Base-by-base conservation (phyloP, 257 asterid species). In the Marsdenia floribunda region DNA sequence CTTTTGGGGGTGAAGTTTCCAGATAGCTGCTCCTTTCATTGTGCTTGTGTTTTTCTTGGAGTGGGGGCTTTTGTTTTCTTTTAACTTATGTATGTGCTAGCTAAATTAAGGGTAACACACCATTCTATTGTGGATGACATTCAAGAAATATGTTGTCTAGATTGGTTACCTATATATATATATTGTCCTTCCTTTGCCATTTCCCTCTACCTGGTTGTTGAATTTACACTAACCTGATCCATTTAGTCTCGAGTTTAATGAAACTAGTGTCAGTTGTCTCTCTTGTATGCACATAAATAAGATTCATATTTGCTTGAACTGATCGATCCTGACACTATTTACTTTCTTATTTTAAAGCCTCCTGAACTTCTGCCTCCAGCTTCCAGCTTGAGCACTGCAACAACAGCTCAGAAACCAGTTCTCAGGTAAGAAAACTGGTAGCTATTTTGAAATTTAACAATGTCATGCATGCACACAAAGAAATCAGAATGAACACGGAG, bases 361-460 rank as follows among this genome's bases (percentile, higher is more conserved):
- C 71, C 71, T 19, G 82, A 78, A 67, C 77, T 73, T 42, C 75
- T 78, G 52, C 78, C 82, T 73, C 71, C 75, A 8, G 71, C 71
- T 5, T 47, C 78, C 64, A 44, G 70, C 71, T 59, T 73, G 58
- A 78, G 63, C 44, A 52, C 75, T 15, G 78, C 60, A 40, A 71
- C 78, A 35, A 21, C 78, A 24, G 70, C 75, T 33, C 74, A 66
- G 16, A 78, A 78, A 72, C 78, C 82, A 5, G 78, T 78, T 78
- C 78, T 78, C 58, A 67, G 82, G 82, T 73, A 67, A 60, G 26
- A 3, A 46, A 24, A 63, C 46, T 22, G 24, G 19, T 4, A 52
- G 10, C 59, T 16, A 37, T 66, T 57, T 52, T 44, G 50, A 46
- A 29, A 42, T 8, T 44, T 14, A 1, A 19, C 38, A 4, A 16